A percentile compares a stretch with the other conserved stretches of the same genome.
Evolutionary conservation across 2,329 filamentous ascomycete species (phyloP).

Genomic region (Fusarium buharicum): DNA sequence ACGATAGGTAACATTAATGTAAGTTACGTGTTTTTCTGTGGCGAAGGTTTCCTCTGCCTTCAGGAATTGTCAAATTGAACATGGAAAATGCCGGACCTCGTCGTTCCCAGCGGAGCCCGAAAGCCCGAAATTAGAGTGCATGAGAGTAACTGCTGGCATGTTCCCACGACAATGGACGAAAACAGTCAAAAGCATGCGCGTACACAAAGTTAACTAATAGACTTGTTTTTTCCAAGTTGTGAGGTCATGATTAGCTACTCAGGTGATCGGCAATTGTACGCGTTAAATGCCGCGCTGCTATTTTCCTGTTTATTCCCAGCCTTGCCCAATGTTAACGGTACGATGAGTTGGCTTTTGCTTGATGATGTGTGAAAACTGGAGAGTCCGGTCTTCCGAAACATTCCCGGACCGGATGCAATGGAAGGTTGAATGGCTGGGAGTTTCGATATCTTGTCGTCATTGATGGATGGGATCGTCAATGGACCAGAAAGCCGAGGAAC

Average conservation of each 20-base stretch:
- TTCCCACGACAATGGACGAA: constrained; percentile 5
- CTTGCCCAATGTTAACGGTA: neutral
- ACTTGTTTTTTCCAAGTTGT: constrained; percentile 12
- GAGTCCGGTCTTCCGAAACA: constrained; percentile 22
- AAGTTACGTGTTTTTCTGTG: constrained; percentile 17
- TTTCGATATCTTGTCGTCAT: constrained; percentile 28
- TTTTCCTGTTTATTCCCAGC: constrained; percentile 25
- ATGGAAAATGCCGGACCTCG: constrained; percentile 20
- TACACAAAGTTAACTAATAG: constrained; percentile 10
- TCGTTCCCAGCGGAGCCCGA: constrained; percentile 23
- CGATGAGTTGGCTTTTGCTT: constrained; percentile 3
- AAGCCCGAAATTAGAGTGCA: constrained; percentile 23
- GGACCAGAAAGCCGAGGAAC: neutral
- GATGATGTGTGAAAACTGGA: constrained; percentile 8
- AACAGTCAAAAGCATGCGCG: neutral
- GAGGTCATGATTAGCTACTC: constrained; percentile 18
- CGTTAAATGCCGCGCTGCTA: constrained; percentile 16
- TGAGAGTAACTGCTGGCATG: constrained; percentile 1
- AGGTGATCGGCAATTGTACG: constrained; percentile 25
- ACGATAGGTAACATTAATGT: constrained; percentile 3
- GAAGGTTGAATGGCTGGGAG: neutral
- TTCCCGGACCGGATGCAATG: constrained; percentile 16
- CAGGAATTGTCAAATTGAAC: neutral
- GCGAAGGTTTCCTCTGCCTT: constrained; percentile 9
- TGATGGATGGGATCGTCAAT: neutral